Evolutionary conservation across 306 rosid genomes (phyloP).

Genomic region (Fragaria nilgerrensis): DNA sequence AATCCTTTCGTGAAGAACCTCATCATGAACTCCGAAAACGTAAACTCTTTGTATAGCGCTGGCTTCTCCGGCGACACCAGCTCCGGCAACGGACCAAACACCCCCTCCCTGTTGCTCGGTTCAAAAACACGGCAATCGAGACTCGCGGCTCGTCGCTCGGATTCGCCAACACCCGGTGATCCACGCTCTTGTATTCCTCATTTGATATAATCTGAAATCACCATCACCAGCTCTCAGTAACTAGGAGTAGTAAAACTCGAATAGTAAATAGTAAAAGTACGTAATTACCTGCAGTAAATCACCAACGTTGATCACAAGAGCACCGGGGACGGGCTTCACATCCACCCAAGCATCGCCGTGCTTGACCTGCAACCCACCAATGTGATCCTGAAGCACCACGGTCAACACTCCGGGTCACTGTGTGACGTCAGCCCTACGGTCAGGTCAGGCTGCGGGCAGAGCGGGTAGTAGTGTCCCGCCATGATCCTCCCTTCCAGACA

Average conservation of each 20-base stretch:
- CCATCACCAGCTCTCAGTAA: not conserved
- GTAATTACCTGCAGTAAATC: conserved; percentile 63
- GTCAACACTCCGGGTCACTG: conserved; percentile 69
- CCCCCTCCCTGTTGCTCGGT: conserved; percentile 43
- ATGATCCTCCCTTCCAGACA: conserved; percentile 31
- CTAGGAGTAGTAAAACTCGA: not conserved
- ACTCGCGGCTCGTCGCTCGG: conserved; percentile 42
- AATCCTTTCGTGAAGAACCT: conserved; percentile 61
- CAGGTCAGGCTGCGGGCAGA: conserved; percentile 43
- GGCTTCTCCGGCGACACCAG: conserved; percentile 53
- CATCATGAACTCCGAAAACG: conserved; percentile 41
- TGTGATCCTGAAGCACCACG: conserved; percentile 64
- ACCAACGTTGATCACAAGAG: conserved; percentile 75
- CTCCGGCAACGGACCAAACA: conserved; percentile 78
- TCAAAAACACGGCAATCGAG: conserved; percentile 48
- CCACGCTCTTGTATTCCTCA: conserved; percentile 64
- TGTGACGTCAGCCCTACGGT: conserved; percentile 71
- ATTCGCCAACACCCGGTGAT: conserved; percentile 76
- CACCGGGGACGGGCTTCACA: conserved; percentile 63
- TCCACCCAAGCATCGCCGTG: conserved; percentile 55
- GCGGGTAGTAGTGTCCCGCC: conserved; percentile 45
- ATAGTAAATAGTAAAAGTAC: not conserved
- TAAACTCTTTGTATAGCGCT: conserved; percentile 44
- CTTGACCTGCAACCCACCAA: conserved; percentile 80
- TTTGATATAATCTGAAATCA: conserved; percentile 48